phyloP scores from a whole-genome alignment of 805 yeast genomes.

The Monosporozyma solicola region DNA sequence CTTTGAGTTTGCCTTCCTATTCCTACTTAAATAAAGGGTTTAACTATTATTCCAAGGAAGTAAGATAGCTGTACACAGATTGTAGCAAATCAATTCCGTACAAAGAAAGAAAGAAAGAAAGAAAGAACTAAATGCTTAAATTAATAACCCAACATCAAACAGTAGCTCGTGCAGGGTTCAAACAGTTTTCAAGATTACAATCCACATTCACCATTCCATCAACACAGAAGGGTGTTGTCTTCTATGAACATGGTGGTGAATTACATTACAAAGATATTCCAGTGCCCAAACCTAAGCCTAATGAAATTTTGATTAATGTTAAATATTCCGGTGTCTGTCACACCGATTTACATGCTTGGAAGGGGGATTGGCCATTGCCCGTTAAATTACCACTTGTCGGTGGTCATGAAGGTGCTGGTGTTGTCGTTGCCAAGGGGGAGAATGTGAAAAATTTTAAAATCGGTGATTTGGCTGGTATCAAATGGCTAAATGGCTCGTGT shows the following conservation, averaged over 20 bases:
- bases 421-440: slow-evolving; percentile 50
- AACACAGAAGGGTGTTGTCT: slow-evolving; percentile 45
- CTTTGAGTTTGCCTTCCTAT: not conserved
- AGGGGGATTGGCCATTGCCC: slow-evolving; percentile 56
- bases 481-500: slow-evolving; percentile 60
- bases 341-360: slow-evolving; percentile 60
- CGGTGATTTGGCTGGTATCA: slow-evolving; percentile 55
- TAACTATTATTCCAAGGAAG: too few relatives aligned
- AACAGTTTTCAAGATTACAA: slow-evolving; percentile 15
- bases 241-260: slow-evolving; percentile 42
- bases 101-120: not conserved
- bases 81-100: not conserved
- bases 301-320: slow-evolving; percentile 48
- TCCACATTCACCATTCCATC: slow-evolving; percentile 32
- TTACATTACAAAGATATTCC: slow-evolving; percentile 44
- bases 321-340: slow-evolving; percentile 61
- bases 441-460: slow-evolving; percentile 46
- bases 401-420: slow-evolving; percentile 64
- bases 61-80: too few relatives aligned
- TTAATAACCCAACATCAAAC: slow-evolving; percentile 3
- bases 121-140: slow-evolving; percentile 10
- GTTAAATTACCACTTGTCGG: slow-evolving; percentile 54
- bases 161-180: not conserved
- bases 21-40: not conserved
- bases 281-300: slow-evolving; percentile 49